These are phyloP conservation scores for Trichoderma brevicompactum DNA, from an alignment of 2,329 filamentous ascomycete genomes.

Conservation along the genomic window DNA sequence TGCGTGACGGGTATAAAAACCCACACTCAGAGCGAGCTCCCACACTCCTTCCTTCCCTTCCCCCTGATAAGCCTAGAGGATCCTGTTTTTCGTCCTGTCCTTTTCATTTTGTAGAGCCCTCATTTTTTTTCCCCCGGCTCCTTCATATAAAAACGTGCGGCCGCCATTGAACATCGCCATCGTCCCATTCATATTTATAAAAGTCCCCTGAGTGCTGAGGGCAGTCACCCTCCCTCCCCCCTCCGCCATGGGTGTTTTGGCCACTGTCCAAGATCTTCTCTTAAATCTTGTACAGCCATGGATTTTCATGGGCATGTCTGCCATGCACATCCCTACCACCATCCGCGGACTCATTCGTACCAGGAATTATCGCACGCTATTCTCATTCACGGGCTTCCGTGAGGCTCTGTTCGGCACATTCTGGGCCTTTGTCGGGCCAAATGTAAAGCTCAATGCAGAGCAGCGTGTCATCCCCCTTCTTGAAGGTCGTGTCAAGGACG, in stretches of 20 bases:
- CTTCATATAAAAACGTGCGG: not conserved
- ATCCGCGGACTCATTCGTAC: conserved; percentile 48
- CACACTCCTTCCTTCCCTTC: conserved; percentile 9
- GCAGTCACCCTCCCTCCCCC: not conserved
- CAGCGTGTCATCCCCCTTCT: conserved; percentile 43
- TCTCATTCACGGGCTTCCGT: conserved; percentile 49
- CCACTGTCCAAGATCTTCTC: conserved; percentile 37
- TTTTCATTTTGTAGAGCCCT: not conserved
- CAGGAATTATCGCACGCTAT: conserved; percentile 43
- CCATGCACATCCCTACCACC: conserved; percentile 57
- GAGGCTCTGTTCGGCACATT: conserved; percentile 64
- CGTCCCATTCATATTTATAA: not conserved
- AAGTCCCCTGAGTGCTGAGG: conserved; percentile 2
- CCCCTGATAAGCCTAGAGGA: conserved; percentile 13
- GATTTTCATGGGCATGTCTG: conserved; percentile 56
- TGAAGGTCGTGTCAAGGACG: conserved; percentile 16
- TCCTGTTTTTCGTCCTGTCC: not conserved
- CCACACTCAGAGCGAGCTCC: conserved; percentile 28
- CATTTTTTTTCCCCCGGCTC: not conserved
- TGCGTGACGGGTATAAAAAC: conserved; percentile 31
- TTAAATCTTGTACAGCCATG: conserved; percentile 52
- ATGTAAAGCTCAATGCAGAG: conserved; percentile 49
- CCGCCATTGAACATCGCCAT: not conserved
- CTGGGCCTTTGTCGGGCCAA: conserved; percentile 60
- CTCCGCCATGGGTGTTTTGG: conserved; percentile 36